Evolutionary conservation across 164 flowering plant genomes (phyloP), one percentile per base, ranked within the genome.

Genomic region (Sedum album): DNA sequence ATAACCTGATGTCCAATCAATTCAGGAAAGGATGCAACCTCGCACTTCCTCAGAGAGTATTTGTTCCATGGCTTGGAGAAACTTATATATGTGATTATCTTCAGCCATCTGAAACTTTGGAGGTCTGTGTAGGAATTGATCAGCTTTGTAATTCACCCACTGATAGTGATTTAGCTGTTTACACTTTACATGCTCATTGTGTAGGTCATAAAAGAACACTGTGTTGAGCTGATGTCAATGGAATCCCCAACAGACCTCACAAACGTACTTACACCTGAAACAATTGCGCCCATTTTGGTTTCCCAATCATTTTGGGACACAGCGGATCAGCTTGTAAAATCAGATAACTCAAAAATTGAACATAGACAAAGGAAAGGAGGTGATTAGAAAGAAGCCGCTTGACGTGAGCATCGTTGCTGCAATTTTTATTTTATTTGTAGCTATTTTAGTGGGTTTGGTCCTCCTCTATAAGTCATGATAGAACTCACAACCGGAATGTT

Each of bases 31-130:
- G 74, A 2, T 82, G 82, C 77, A 74, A 62, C 65, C 78, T 89
- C 66, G 36, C 82, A 70, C 80, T 94, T 76, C 98, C 91, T 66
- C 83, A 88, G 75, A 86, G 98, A 80, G 90, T 91, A 38, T 85
- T 94, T 65, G 70, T 87, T 69, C 98, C 98, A 33, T 94, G 98
- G 97, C 73, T 88, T 75, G 84, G 75, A 1, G 86, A 79, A 49
- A 73, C 80, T 67, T 85, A 72, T 61, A 79, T 89, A 68, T 88
- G 94, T 69, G 96, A 94, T 75, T 89, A 91, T 72, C 72, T 94
- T 66, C 93, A 83, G 70, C 78, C 93, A 51, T 84, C 85, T 33
- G 97, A 94, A 72, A 80, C 89, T 60, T 60, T 86, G 72, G 91
- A 90, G 96, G 97, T 93, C 21, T 67, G 86, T 79, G 20, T 35